Conservation (phyloP, 805 yeast genomes). For the Spathaspora passalidarum region DNA sequence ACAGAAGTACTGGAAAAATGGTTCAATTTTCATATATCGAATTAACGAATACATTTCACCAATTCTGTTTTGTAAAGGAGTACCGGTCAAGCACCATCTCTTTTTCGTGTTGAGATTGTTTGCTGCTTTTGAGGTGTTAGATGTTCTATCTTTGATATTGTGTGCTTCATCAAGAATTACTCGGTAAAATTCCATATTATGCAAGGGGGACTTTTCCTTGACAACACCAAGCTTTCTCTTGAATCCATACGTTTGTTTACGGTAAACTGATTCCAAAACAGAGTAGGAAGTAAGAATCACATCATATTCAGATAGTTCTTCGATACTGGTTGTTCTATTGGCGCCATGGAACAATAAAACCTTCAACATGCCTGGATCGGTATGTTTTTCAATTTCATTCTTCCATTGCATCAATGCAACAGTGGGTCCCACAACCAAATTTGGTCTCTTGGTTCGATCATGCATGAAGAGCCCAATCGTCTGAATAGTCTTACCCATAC, state of each 20-base stretch:
- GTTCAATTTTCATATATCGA: constrained; percentile 77
- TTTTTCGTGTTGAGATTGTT: constrained; percentile 67
- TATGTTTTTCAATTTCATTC: constrained; percentile 83
- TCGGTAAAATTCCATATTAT: constrained; percentile 71
- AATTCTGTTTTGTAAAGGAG: constrained; percentile 93
- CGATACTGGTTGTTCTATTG: constrained; percentile 56
- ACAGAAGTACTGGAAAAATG: constrained; percentile 88
- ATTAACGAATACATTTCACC: constrained; percentile 95
- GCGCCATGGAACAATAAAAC: constrained; percentile 85
- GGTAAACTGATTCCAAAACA: constrained; percentile 79
- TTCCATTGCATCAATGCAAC: constrained; percentile 99
- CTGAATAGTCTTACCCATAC: constrained; percentile 98
- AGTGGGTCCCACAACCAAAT: constrained; percentile 92
- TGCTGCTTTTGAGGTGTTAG: constrained; percentile 92
- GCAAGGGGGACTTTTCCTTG: constrained; percentile 75
- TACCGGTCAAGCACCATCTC: constrained; percentile 92
- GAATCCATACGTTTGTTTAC: constrained; percentile 84
- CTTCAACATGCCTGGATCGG: constrained; percentile 59
- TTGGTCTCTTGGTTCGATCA: constrained; percentile 67
- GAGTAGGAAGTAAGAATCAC: constrained; percentile 91
- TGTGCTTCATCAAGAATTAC: constrained; percentile 96
- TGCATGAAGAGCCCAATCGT: constrained; percentile 83
- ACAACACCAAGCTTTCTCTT: constrained; percentile 66
- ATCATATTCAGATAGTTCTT: constrained; percentile 62
- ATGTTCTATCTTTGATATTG: constrained; percentile 90